A percentile compares a stretch with the other conserved stretches of the same genome.
Evolutionary conservation across 2,329 filamentous ascomycete species (phyloP).

Genomic region (Orbilia blumenaviensis): DNA sequence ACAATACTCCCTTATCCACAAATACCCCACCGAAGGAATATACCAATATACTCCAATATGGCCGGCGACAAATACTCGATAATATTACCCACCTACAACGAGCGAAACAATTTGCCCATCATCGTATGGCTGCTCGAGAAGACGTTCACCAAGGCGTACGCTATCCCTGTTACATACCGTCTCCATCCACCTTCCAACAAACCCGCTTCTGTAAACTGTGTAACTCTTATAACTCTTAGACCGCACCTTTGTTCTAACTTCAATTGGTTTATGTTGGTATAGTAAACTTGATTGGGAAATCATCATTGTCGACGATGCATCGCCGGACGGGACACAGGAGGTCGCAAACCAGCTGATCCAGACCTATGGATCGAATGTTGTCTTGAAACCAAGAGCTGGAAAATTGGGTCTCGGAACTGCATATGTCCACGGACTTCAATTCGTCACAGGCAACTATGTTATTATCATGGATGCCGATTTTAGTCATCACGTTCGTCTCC

Average conservation of each 20-base stretch:
- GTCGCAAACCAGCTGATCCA: slow-evolving; percentile 89
- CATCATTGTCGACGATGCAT: slow-evolving; percentile 97
- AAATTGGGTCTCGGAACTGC: slow-evolving; percentile 97
- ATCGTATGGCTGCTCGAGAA: slow-evolving; percentile 92
- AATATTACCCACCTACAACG: slow-evolving; percentile 97
- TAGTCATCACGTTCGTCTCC: slow-evolving; percentile 74
- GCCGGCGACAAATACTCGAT: slow-evolving; percentile 87
- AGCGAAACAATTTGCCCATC: slow-evolving; percentile 95
- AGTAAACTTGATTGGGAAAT: slow-evolving; percentile 97
- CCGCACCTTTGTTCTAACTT: slow-evolving; percentile 29
- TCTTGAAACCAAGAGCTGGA: slow-evolving; percentile 86
- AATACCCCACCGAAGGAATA: slow-evolving; percentile 6
- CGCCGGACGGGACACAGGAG: slow-evolving; percentile 91
- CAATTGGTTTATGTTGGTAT: slow-evolving; percentile 25
- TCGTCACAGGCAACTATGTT: slow-evolving; percentile 89
- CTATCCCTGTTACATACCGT: slow-evolving; percentile 28
- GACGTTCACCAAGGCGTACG: slow-evolving; percentile 87
- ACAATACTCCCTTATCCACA: background rate
- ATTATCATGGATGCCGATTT: slow-evolving; percentile 99
- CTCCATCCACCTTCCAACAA: slow-evolving; percentile 35
- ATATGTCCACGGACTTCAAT: slow-evolving; percentile 93
- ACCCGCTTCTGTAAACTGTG: background rate
- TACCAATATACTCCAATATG: slow-evolving; percentile 39
- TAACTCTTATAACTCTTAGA: background rate
- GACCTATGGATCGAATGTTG: slow-evolving; percentile 78